Evolutionary conservation across 1,139 yeast genomes (phyloP).

Genomic region (Meyerozyma carpophila): DNA sequence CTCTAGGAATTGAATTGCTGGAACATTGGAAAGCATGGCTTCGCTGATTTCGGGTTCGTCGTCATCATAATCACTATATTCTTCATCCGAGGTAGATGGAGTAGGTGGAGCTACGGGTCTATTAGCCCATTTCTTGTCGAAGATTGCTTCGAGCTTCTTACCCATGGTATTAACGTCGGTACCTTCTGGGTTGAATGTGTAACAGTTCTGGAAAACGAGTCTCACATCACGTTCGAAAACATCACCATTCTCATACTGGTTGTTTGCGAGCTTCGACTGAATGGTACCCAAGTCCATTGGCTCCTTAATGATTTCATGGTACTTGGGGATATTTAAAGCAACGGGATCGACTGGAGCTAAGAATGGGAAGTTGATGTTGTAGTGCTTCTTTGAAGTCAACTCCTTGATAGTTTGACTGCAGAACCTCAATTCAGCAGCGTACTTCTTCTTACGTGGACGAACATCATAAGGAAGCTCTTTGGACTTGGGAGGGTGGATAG

Average conservation of each 20-base stretch:
- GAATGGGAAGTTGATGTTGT: slow-evolving; percentile 82
- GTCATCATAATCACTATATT: slow-evolving; percentile 32
- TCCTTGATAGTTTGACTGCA: slow-evolving; percentile 83
- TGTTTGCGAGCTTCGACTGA: slow-evolving; percentile 72
- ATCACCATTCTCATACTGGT: slow-evolving; percentile 84
- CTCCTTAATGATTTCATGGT: slow-evolving; percentile 73
- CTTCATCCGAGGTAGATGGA: slow-evolving; percentile 40
- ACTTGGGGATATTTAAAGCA: slow-evolving; percentile 87
- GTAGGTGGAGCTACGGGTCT: slow-evolving; percentile 73
- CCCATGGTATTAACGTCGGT: slow-evolving; percentile 96
- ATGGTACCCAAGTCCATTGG: slow-evolving; percentile 96
- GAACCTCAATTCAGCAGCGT: slow-evolving; percentile 83
- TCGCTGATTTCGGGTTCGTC: slow-evolving; percentile 74
- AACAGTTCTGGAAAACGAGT: slow-evolving; percentile 83
- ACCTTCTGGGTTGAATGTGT: slow-evolving; percentile 89
- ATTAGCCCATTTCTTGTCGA: slow-evolving; percentile 85
- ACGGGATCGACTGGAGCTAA: slow-evolving; percentile 93
- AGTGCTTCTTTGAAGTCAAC: slow-evolving; percentile 75
- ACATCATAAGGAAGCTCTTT: slow-evolving; percentile 89
- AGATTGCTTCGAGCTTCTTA: slow-evolving; percentile 77
- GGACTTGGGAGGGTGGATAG: slow-evolving; percentile 93
- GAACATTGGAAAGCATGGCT: slow-evolving; percentile 62
- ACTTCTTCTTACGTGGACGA: slow-evolving; percentile 88
- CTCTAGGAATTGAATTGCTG: slow-evolving; percentile 86
- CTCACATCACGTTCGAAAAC: slow-evolving; percentile 81